Evolutionary conservation across 176 grass and related monocot species (phyloP).

Genomic region (Canna indica): DNA sequence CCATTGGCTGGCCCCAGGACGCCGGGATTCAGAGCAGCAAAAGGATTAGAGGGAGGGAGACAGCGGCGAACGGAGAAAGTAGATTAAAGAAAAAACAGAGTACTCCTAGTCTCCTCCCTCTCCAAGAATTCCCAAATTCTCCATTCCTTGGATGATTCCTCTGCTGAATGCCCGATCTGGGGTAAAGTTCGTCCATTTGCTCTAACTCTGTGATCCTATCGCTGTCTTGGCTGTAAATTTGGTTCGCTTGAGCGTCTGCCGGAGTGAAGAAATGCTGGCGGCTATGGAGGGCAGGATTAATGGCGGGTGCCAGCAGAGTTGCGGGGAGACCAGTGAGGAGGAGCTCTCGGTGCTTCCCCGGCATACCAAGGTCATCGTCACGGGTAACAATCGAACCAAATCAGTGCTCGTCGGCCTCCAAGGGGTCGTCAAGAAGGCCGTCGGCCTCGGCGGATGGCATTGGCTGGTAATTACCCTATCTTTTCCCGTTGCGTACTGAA

Average conservation of each 20-base stretch:
- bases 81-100: not conserved
- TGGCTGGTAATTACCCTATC: conserved; percentile 1
- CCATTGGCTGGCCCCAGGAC: not conserved
- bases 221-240: not conserved
- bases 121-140: not conserved
- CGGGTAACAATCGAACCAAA: not conserved
- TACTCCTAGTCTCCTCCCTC: not conserved
- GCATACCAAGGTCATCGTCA: not conserved
- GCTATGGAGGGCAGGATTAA: not conserved
- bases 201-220: not conserved
- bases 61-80: not conserved
- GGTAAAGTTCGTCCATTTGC: not conserved
- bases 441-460: conserved; percentile 3
- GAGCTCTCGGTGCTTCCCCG: conserved; percentile 1
- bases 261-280: not conserved
- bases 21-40: not conserved
- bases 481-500: not conserved
- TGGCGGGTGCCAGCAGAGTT: not conserved
- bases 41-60: not conserved
- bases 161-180: not conserved
- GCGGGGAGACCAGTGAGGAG: conserved; percentile 1
- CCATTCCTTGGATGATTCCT: not conserved
- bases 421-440: conserved; percentile 4
- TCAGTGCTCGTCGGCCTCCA: conserved; percentile 1
- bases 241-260: not conserved